Base-by-base conservation (phyloP, 164 flowering plant species). In the Protea cynaroides region DNA sequence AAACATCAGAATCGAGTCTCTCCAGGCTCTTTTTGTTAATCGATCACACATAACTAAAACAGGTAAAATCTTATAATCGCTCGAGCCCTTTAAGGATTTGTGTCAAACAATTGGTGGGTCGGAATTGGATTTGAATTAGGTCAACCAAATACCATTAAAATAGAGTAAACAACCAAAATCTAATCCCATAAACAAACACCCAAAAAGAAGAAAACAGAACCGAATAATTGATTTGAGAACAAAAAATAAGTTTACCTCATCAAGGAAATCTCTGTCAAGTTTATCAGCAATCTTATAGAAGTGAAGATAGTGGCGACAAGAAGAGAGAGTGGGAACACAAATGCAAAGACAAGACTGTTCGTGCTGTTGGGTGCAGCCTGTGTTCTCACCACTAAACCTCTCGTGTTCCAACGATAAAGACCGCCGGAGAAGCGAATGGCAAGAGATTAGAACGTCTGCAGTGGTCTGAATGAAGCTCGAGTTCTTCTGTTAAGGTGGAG, bases 181-280 rank as follows among this genome's bases (percentile, higher is more conserved):
- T 18, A 15, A 49, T 18, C 52, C n/a, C 14, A 49, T 49, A 1
- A 49, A 12, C 52, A 15, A 15, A 4, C 52, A 15, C 18, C 52
- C 14, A 15, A 15, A 49, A 15, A 4, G 6, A 18, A 49, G 7
- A 49, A 13, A 49, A 49, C 14, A 15, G 14, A 18, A 49, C 17
- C 17, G 5, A 49, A 18, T 5, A 15, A 14, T 13, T 49, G 7
- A 15, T 49, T 15, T 15, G 52, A 13, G 6, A 49, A 49, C 46
- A 40, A 40, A 3, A 40, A 40, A 8, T 40, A 40, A 40, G 14
- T 49, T n/a, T 75, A 93, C 98, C 90, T 93, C 98, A 59, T 90
- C 90, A 6, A 85, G 77, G 72, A 65, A 93, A 25, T 90, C 78
- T 51, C 67, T 40, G 73, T 93, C 98, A 68, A 93, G 98, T 78